Base-by-base conservation (phyloP, 1,139 yeast species). In the Lodderomyces pseudojiufengensis region DNA sequence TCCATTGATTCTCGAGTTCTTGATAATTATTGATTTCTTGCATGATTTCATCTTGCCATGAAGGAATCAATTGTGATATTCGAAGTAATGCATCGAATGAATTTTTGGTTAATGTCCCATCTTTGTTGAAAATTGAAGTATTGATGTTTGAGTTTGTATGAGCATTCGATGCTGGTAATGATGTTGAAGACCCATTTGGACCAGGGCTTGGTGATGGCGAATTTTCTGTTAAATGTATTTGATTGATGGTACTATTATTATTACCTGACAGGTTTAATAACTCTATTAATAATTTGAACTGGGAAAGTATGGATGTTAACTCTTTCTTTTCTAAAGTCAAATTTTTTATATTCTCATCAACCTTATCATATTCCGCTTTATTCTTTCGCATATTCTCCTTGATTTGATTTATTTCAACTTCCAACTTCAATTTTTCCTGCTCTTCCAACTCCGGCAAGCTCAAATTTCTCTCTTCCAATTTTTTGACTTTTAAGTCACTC, bases 1-100 rank as follows among this genome's bases (percentile, higher is more conserved):
- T 58, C 72, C 74, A 69, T 10, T 58, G 56, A 12, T 47, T 48
- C 24, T 67, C 73, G 25, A 56, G 48, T 24, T 57, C 59, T 25
- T 54, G 55, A 36, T 57, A 51, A 21, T 49, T 48, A 20, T 52
- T 56, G 13, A 63, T 44, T 36, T 65, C 72, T 6, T 49, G 51
- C 41, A 49, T 44, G n/a, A 68, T 51, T 13, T 63, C 67, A 10
- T 46, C 49, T 31, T 55, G 55, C 75, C 74, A 69, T 3, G 54
- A 51, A 3, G 73, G 73, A 31, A 48, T 49, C 7, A 61, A 38
- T 25, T 46, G 46, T 32, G 51, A 53, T 3, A 68, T 48, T 30
- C 54, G 52, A 13, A 48, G 42, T 13, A 67, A 42, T 4, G 57
- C 44, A 11, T 61, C 68, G 22, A 53, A 42, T 2, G 63, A 61